Evolutionary conservation across 1,284 basidiomycete genomes (phyloP), one percentile per base, ranked within the genome.

Genomic region (Heterobasidion annosum): DNA sequence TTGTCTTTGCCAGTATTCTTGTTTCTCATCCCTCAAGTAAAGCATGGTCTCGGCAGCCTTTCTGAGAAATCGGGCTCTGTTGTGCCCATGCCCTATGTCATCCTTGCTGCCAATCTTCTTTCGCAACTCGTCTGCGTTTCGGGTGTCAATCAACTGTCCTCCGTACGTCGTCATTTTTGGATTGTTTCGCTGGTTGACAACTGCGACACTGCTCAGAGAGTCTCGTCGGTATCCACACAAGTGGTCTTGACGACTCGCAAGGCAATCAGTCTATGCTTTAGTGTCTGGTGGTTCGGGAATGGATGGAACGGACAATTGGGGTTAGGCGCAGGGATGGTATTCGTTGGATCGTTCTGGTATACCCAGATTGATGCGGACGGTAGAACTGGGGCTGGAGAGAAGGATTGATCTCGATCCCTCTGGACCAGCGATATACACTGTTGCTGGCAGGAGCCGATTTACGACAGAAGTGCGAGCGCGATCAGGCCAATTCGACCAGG

Each of bases 61-160:
- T 68, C 64, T 15, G 15, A 46, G 34, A 18, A 61, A 64, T 51
- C 61, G 62, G 53, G 61, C 62, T 25, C 62, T 68, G 9, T 55
- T 62, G 7, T 34, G 58, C 16, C 54, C 9, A 58, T 65, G 13
- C 73, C 81, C 2, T 81, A 81, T 63, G 54, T 77, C 37, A 71
- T 83, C 34, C 72, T 93, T n/a, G 74, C 67, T 0, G 70, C 77
- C 18, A 94, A 94, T 64, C 78, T 93, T 9, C 58, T 85, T 15
- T 86, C 91, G 1, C 93, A 95, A 64, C 80, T 90, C 1, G 67
- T 91, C n/a, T 96, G 93, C 63, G 87, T 94, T 12, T 83, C 88
- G 1, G 91, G 91, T 10, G 93, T 94, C 33, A 95, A 94, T 66
- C 79, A 82, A 56, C 73, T 95, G 37, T 88, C 89, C 42, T 85